A percentile compares a stretch with the other conserved stretches of the same genome.
These are phyloP conservation scores for Gracilaria gracilis DNA, from an alignment of 23 red algal species.

Conservation along the genomic window DNA sequence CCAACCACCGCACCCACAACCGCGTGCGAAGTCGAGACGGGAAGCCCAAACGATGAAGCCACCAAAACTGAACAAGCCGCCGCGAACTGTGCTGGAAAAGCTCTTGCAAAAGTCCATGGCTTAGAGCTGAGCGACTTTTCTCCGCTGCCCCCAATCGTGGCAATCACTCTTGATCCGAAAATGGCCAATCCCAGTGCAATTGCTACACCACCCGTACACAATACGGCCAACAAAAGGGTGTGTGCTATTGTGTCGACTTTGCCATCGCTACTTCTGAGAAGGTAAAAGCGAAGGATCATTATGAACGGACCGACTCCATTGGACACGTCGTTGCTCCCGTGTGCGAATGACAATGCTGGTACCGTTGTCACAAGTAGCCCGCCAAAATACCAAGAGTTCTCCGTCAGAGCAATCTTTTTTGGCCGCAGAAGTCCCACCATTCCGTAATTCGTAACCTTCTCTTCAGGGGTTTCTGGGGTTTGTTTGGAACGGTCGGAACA, in stretches of 20 bases:
- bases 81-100: slow-evolving; percentile 48
- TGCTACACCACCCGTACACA: slow-evolving; percentile 27
- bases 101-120: slow-evolving; percentile 37
- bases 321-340: slow-evolving; percentile 90
- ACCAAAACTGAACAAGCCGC: slow-evolving; percentile 36
- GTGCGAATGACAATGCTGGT: slow-evolving; percentile 65
- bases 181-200: slow-evolving; percentile 37
- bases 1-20: slow-evolving; percentile 92
- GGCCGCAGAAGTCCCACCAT: background rate
- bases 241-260: background rate
- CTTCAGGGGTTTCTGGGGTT: background rate
- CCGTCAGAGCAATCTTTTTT: slow-evolving; percentile 5
- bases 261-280: slow-evolving; percentile 9
- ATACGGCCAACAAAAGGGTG: slow-evolving; percentile 16
- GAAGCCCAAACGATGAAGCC: slow-evolving; percentile 79
- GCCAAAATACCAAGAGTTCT: slow-evolving; percentile 20
- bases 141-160: slow-evolving; percentile 41
- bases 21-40: slow-evolving; percentile 94
- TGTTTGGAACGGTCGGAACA: no score
- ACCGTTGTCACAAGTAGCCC: slow-evolving; percentile 26
- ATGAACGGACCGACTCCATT: slow-evolving; percentile 88
- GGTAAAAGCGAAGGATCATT: slow-evolving; percentile 71
- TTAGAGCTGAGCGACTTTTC: slow-evolving; percentile 37
- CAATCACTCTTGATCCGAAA: slow-evolving; percentile 27
- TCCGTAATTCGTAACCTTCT: background rate